Conservation (phyloP, 768 basidiomycete genomes). For the Lentinus brumalis region DNA sequence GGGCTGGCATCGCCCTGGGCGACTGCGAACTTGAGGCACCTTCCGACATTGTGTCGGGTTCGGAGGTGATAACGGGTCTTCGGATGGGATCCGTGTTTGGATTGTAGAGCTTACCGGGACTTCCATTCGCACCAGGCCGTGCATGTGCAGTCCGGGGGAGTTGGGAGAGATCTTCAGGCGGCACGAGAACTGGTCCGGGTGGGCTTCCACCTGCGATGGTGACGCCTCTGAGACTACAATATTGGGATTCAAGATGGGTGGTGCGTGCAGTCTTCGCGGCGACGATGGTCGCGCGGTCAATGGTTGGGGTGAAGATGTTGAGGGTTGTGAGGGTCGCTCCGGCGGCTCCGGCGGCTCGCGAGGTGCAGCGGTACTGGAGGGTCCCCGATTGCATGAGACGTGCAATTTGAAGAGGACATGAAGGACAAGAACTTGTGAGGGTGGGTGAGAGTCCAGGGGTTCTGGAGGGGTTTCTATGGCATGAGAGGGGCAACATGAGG, state of each 20-base stretch:
- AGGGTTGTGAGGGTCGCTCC: constrained; percentile 37
- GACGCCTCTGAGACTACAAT: constrained; percentile 43
- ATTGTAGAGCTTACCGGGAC: constrained; percentile 62
- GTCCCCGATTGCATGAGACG: constrained; percentile 3
- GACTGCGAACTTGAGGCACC: constrained; percentile 53
- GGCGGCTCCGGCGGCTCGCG: constrained; percentile 52
- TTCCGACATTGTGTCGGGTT: constrained; percentile 69
- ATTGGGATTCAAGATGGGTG: constrained; percentile 23
- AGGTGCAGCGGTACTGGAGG: constrained; percentile 44
- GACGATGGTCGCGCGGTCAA: constrained; percentile 38
- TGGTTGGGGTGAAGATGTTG: constrained; percentile 32
- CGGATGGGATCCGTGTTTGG: constrained; percentile 69
- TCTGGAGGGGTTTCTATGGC: too few relatives aligned
- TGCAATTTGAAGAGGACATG: neutral
- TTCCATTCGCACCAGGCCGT: constrained; percentile 28
- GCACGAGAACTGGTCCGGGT: constrained; percentile 76
- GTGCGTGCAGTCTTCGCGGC: constrained; percentile 27
- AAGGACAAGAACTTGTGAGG: too few relatives aligned
- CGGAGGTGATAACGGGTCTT: constrained; percentile 53
- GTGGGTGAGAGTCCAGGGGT: too few relatives aligned
- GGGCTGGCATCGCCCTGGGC: constrained; percentile 33
- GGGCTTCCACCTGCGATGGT: constrained; percentile 42
- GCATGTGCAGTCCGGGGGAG: constrained; percentile 37
- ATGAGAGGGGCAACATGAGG: too few relatives aligned
- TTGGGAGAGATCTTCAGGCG: constrained; percentile 64